phyloP scores from a whole-genome alignment of 2,329 filamentous ascomycete species.

The Curvularia eragrostidis region DNA sequence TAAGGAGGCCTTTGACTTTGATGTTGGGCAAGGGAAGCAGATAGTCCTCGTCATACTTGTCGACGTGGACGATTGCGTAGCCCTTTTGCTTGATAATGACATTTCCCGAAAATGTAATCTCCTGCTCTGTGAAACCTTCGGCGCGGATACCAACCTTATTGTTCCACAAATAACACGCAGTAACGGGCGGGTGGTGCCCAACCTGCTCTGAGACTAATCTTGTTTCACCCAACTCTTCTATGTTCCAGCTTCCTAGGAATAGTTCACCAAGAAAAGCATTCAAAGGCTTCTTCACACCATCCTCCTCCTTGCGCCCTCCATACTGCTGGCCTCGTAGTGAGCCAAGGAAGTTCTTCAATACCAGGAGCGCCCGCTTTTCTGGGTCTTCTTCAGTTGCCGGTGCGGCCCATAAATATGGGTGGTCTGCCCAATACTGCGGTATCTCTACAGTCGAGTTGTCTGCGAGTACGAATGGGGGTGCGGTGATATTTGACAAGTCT shows the following conservation, averaged over 20 bases:
- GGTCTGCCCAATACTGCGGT: slow-evolving; percentile 56
- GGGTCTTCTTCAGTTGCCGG: slow-evolving; percentile 52
- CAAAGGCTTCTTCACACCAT: slow-evolving; percentile 59
- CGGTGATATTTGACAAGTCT: slow-evolving; percentile 56
- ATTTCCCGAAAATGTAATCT: slow-evolving; percentile 55
- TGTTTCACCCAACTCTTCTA: slow-evolving; percentile 49
- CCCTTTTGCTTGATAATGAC: slow-evolving; percentile 57
- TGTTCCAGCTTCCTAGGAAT: slow-evolving; percentile 50
- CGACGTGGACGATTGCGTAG: slow-evolving; percentile 54
- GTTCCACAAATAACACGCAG: slow-evolving; percentile 57
- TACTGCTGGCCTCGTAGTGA: slow-evolving; percentile 58
- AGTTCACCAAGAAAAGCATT: slow-evolving; percentile 60
- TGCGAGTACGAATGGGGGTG: slow-evolving; percentile 55
- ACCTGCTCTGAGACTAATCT: slow-evolving; percentile 55
- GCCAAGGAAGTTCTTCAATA: slow-evolving; percentile 59
- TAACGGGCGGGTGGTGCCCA: slow-evolving; percentile 56
- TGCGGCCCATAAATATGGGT: slow-evolving; percentile 55
- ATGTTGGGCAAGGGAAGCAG: slow-evolving; percentile 55
- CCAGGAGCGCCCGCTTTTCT: slow-evolving; percentile 52
- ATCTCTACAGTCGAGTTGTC: slow-evolving; percentile 56
- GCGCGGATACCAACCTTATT: slow-evolving; percentile 53
- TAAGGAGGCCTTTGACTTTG: slow-evolving; percentile 55
- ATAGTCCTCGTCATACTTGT: slow-evolving; percentile 55
- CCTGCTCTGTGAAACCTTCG: slow-evolving; percentile 56
- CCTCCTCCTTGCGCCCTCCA: slow-evolving; percentile 51